Base-by-base conservation (phyloP, 805 yeast genomes). In the Metschnikowia dekortorum region DNA sequence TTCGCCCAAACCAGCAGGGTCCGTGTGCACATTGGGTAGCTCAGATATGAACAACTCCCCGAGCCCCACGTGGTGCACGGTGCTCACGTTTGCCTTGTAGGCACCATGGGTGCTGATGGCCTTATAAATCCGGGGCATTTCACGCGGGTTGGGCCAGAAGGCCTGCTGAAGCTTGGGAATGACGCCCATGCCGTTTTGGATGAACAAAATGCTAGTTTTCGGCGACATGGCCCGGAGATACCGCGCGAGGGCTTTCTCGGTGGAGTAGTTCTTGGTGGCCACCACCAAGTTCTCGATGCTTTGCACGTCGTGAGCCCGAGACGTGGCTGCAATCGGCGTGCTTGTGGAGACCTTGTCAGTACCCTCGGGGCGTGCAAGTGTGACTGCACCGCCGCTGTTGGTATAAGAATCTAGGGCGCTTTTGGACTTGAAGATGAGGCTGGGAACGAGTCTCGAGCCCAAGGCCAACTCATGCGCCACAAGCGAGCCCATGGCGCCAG, bases 111-210 rank as follows among this genome's bases (percentile, higher is more conserved):
- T 80, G 40, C 86, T 85, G 26, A 91, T 83, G 48, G 91, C 97
- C 61, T 83, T 87, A 60, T 75, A 81, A 6, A 89, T 52, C 13
- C 70, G 73, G 0, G 97, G 96, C 47, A 81, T 63, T 0, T 54
- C 58, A 1, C 53, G 46, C 1, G 41, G 39, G 2, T 66, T 59
- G 4, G 81, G 81, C 90, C 92, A 87, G 7, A 81, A 65, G 22
- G 68, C 61, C 1, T 67, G 62, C n/a, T 71, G 63, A 9, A 89
- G 58, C 50, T 75, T 73, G 10, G 78, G 87, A 6, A 77, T 63
- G 39, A 81, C 74, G 8, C 98, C 98, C 74, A 90, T 75, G 1
- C 90, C 99, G 64, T 94, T 89, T 49, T 89, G 98, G n/a, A 91
- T 58, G 22, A 91, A 64, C 41, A 91, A 55, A 2, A 90, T 64